Percentiles rank a stretch among this genome's conserved stretches.
phyloP scores from a whole-genome alignment of 257 asterid species.

The Petrea volubilis region DNA sequence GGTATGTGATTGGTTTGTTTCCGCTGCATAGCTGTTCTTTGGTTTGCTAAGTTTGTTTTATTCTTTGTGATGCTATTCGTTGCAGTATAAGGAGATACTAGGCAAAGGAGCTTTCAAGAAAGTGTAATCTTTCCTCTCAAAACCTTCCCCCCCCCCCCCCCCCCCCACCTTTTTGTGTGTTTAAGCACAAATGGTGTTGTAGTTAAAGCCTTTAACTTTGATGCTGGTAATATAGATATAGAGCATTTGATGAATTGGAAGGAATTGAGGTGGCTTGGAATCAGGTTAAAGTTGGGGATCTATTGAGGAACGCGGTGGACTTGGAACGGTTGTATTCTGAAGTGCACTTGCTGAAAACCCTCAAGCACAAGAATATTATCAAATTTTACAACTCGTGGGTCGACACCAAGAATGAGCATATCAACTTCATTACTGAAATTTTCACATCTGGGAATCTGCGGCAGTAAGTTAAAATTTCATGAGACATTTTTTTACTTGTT shows the following conservation, averaged over 20 bases:
- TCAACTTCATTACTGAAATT: slow-evolving; percentile 92
- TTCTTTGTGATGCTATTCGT: slow-evolving; percentile 26
- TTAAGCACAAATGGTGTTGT: background rate
- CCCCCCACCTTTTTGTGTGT: background rate
- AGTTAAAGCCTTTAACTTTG: slow-evolving; percentile 47
- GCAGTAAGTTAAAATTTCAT: slow-evolving; percentile 56
- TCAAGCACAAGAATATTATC: slow-evolving; percentile 90
- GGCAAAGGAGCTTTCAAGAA: slow-evolving; percentile 97
- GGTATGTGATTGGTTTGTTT: background rate
- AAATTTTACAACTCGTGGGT: slow-evolving; percentile 92
- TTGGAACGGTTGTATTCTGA: slow-evolving; percentile 86
- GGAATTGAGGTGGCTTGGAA: slow-evolving; percentile 99
- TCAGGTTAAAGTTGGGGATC: slow-evolving; percentile 80
- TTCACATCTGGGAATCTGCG: slow-evolving; percentile 91
- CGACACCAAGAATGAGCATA: slow-evolving; percentile 70
- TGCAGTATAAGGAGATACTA: slow-evolving; percentile 84
- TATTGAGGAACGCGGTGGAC: slow-evolving; percentile 72
- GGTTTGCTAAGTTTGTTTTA: background rate
- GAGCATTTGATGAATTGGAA: slow-evolving; percentile 92
- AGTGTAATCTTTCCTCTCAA: slow-evolving; percentile 67
- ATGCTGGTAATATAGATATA: slow-evolving; percentile 58
- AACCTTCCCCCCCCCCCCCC: too few relatives aligned
- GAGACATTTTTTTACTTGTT: background rate
- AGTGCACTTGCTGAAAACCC: slow-evolving; percentile 91
- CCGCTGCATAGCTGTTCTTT: too few relatives aligned